Evolutionary conservation across 768 basidiomycete species (phyloP), one percentile per base, ranked within the genome.

Genomic region (Dacryopinax spathularia): DNA sequence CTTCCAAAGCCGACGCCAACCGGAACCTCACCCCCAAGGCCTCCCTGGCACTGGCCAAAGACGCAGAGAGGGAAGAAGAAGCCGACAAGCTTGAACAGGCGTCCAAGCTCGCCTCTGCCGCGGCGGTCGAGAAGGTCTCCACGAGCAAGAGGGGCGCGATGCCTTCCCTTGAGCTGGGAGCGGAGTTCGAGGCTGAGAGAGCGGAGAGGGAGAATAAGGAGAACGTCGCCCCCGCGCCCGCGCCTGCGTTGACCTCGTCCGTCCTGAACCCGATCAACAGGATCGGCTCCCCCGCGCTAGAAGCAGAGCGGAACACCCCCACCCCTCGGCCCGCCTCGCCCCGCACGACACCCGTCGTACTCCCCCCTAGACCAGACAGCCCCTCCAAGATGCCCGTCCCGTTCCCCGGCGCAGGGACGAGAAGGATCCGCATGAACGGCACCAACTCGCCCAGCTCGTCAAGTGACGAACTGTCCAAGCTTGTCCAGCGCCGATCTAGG

Each of bases 171-270:
- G 31, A 10, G 25, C 48, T 56, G 13, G 48, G 48, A 9, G 48
- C 48, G 6, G 48, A 56, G 48, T 56, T 56, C 48, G 48, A 56
- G 48, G 48, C 48, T 31, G 48, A 56, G 25, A 56, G 31, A 29
- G 48, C 48, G 31, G 48, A 56, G 29, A 3, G 48, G 48, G 13
- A 56, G 48, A 56, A 56, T 27, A 56, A 56, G 29, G 48, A 56
- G 48, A 56, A 56, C 18, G 5, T 25, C 48, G 48, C 48, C 10
- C 48, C 48, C 48, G 48, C 18, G 13, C 6, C 18, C 48, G 29
- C 43, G 7, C 10, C 22, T 9, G 43, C 43, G 7, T 7, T 22
- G 22, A 15, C 22, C 13, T 7, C 12, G 7, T 9, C 43, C 10
- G 25, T 20, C 6, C 7, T 31, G 25, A 56, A 56, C 48, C 48